Percentiles rank a stretch among this genome's conserved stretches.
These are phyloP conservation scores for Physcomitrium patens DNA, from an alignment of 225 moss, liverwort and hornwort genomes.

Conservation along the genomic window DNA sequence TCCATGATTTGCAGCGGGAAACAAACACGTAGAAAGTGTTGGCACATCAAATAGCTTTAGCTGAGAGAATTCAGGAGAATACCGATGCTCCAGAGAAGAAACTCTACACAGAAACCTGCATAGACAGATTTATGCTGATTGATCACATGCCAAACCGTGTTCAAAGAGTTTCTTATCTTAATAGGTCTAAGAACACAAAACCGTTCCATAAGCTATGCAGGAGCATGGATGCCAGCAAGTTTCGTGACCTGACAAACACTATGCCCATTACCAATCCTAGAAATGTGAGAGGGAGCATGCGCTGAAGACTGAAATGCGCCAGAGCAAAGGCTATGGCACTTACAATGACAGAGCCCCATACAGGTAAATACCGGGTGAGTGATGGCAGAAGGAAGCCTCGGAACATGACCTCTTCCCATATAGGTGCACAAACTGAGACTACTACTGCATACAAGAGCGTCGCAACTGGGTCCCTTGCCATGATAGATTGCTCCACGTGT, in stretches of 20 bases:
- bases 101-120: not conserved
- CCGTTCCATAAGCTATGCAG: conserved; percentile 99
- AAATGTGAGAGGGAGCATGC: conserved; percentile 93
- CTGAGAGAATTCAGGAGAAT: not conserved
- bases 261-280: conserved; percentile 96
- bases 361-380: conserved; percentile 80
- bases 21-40: not conserved
- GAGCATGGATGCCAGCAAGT: conserved; percentile 90
- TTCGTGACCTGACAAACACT: conserved; percentile 89
- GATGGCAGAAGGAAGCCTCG: conserved; percentile 91
- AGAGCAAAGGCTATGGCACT: conserved; percentile 91
- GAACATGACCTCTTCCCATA: conserved; percentile 98
- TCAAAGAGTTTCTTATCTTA: conserved; percentile 48
- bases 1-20: conserved; percentile 1
- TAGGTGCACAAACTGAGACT: conserved; percentile 90
- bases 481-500: conserved; percentile 93
- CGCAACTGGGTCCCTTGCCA: conserved; percentile 87
- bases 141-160: not conserved
- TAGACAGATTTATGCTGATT: not conserved
- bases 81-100: conserved; percentile 18
- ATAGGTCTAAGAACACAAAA: conserved; percentile 91
- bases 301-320: conserved; percentile 94
- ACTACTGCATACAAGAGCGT: conserved; percentile 91
- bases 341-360: conserved; percentile 87
- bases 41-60: not conserved